Evolutionary conservation across 352 stramenopile genomes (phyloP).

Genomic region (Globisporangium yorkense): DNA sequence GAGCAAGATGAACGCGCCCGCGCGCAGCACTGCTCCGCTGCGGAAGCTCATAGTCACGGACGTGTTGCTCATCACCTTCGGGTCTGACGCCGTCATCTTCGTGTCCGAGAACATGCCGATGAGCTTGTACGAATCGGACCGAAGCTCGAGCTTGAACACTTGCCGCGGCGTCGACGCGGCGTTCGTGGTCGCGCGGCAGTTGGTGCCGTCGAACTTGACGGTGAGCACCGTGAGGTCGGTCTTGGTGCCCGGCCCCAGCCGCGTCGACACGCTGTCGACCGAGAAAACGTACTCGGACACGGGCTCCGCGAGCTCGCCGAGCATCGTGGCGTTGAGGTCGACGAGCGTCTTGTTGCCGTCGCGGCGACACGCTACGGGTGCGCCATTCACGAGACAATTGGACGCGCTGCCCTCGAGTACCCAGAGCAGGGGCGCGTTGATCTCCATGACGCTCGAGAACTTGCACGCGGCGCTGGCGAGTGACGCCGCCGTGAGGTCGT

Average conservation of each 20-base stretch:
- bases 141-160: conserved; percentile 52
- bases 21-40: conserved; percentile 52
- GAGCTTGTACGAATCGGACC: conserved; percentile 45
- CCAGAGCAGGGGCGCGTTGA: conserved; percentile 60
- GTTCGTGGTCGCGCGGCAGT: conserved; percentile 32
- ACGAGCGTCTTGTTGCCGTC: conserved; percentile 56
- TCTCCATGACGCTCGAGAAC: conserved; percentile 40
- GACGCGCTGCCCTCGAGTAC: conserved; percentile 30
- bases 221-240: conserved; percentile 39
- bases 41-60: conserved; percentile 48
- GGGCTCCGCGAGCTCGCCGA: conserved; percentile 32
- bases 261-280: conserved; percentile 59
- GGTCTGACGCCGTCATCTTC: conserved; percentile 36
- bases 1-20: conserved; percentile 58
- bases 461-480: conserved; percentile 31
- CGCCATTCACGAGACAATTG: conserved; percentile 28
- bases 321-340: conserved; percentile 24
- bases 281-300: conserved; percentile 40
- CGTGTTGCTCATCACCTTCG: conserved; percentile 44
- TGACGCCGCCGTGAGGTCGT: conserved; percentile 39
- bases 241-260: conserved; percentile 49
- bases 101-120: conserved; percentile 49
- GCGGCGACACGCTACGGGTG: conserved; percentile 31
- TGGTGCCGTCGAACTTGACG: conserved; percentile 52
- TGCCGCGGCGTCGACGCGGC: conserved; percentile 24